phyloP scores from a whole-genome alignment of 2,329 filamentous ascomycete genomes.

The Dactylellina haptotyla region DNA sequence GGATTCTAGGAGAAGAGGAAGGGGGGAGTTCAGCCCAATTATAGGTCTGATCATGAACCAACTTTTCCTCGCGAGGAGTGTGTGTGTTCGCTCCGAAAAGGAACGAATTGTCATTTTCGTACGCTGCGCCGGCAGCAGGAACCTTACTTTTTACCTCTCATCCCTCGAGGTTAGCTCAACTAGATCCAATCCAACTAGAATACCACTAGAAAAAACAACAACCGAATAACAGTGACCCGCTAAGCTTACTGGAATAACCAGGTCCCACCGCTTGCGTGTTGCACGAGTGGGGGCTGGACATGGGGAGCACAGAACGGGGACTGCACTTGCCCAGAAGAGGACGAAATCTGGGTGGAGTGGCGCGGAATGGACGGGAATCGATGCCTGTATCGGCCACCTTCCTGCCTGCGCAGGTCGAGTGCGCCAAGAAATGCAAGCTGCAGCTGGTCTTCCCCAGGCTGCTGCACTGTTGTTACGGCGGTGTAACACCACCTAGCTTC shows the following conservation, averaged over 20 bases:
- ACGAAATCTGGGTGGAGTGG: constrained; percentile 2
- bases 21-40: background rate
- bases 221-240: too few species aligned
- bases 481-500: too few species aligned
- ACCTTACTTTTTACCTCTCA: too few species aligned
- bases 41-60: background rate
- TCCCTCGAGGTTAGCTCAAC: too few species aligned
- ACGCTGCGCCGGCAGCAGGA: too few species aligned
- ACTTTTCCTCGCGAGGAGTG: background rate
- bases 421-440: constrained; percentile 18
- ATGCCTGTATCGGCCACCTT: constrained; percentile 34
- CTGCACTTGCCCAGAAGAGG: background rate
- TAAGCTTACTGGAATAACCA: too few species aligned
- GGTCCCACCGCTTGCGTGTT: too few species aligned
- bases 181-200: too few species aligned
- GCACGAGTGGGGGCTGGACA: background rate
- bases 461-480: too few species aligned
- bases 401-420: background rate
- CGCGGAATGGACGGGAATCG: constrained; percentile 43
- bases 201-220: too few species aligned
- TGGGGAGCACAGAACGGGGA: background rate
- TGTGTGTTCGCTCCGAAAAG: too few species aligned
- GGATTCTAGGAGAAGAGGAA: background rate
- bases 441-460: background rate
- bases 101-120: too few species aligned